phyloP scores from a whole-genome alignment of 2,329 filamentous ascomycete genomes.

The Fusarium sp. region DNA sequence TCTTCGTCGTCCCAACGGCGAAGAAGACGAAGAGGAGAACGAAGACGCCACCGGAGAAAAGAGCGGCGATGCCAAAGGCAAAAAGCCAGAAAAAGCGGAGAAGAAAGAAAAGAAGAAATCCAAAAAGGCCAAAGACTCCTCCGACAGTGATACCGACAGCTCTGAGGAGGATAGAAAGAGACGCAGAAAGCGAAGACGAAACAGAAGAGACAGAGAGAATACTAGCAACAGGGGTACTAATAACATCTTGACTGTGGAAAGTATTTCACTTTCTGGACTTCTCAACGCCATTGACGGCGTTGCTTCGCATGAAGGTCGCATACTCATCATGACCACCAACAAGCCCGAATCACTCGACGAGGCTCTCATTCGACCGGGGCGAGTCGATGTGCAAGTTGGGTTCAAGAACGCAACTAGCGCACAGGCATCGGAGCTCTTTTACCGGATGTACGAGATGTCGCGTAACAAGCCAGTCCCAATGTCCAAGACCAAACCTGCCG shows the following conservation, averaged over 20 bases:
- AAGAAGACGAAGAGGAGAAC: constrained; percentile 43
- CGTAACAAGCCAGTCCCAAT: constrained; percentile 20
- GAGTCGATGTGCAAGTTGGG: constrained; percentile 75
- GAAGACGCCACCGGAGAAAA: constrained; percentile 16
- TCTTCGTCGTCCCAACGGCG: constrained; percentile 56
- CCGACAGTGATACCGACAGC: constrained; percentile 38
- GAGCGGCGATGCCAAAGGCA: neutral
- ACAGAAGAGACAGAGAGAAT: constrained; percentile 30
- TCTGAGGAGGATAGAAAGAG: constrained; percentile 38
- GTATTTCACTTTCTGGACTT: constrained; percentile 81
- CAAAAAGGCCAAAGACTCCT: constrained; percentile 42
- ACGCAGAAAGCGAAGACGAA: constrained; percentile 35
- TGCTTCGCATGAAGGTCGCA: constrained; percentile 79
- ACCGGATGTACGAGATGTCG: constrained; percentile 67
- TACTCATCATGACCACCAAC: constrained; percentile 87
- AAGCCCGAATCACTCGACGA: constrained; percentile 77
- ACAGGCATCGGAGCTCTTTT: constrained; percentile 68
- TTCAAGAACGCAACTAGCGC: constrained; percentile 69
- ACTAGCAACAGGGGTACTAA: constrained; percentile 38
- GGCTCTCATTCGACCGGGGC: constrained; percentile 77
- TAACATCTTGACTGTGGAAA: constrained; percentile 39
- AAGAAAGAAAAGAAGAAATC: constrained; percentile 41
- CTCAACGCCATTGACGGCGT: constrained; percentile 88
- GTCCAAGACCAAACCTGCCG: neutral
- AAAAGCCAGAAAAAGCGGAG: constrained; percentile 15